Conservation (phyloP, 169 alveolate genomes). For the Eimeria maxima region DNA sequence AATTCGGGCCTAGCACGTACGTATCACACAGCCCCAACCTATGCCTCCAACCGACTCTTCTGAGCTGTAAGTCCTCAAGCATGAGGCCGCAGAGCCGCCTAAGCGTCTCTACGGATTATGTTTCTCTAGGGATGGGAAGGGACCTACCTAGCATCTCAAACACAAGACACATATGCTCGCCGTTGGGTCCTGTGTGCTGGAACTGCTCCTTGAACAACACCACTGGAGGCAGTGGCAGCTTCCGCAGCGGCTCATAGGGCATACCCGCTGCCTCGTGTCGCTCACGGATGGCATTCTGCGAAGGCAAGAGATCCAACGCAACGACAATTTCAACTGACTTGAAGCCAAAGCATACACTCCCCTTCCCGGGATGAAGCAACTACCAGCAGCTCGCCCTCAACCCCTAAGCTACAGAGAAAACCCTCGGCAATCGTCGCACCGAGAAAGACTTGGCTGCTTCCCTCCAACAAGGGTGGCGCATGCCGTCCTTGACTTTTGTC, state of each 20-base stretch:
- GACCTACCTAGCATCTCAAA: constrained; percentile 97
- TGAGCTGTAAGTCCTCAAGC: background rate
- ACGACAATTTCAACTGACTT: background rate
- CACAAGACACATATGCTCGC: constrained; percentile 98
- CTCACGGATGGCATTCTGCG: constrained; percentile 74
- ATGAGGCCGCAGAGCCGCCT: background rate
- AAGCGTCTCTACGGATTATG: background rate
- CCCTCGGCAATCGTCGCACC: constrained; percentile 37
- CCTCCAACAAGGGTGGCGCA: constrained; percentile 78
- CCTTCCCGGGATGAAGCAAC: too few relatives aligned
- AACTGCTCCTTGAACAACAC: constrained; percentile 97
- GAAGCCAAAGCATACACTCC: background rate
- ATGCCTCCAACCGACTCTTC: background rate
- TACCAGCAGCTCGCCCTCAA: constrained; percentile 31
- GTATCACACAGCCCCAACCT: background rate
- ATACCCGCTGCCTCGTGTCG: constrained; percentile 66
- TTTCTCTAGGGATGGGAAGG: background rate
- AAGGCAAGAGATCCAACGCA: background rate
- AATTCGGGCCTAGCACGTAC: constrained; percentile 92
- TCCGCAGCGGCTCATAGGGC: constrained; percentile 73
- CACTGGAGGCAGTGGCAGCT: constrained; percentile 86
- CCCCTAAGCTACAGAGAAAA: background rate
- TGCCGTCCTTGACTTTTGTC: constrained; percentile 82
- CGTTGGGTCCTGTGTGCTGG: constrained; percentile 98
- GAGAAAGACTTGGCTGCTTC: constrained; percentile 91